A percentile compares a stretch with the other conserved stretches of the same genome.
These are phyloP conservation scores for Abelmoschus esculentus DNA, from an alignment of 345 rosid species.

Conservation along the genomic window DNA sequence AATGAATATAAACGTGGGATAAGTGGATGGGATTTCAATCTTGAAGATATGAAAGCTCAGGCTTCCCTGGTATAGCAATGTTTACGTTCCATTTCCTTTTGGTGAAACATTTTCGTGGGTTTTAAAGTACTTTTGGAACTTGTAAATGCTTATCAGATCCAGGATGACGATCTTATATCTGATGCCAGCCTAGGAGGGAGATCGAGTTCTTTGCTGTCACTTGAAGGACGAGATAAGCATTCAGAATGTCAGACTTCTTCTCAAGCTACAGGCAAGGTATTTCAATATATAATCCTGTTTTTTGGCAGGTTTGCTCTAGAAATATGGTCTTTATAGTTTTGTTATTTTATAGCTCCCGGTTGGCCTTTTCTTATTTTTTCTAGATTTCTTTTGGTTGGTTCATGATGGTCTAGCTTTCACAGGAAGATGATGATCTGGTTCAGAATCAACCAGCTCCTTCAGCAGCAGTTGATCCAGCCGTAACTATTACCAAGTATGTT, in stretches of 20 bases:
- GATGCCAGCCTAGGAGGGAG: constrained; percentile 51
- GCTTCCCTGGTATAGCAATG: constrained; percentile 70
- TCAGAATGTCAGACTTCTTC: constrained; percentile 28
- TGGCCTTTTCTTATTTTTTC: constrained; percentile 4
- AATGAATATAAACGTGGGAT: constrained; percentile 97
- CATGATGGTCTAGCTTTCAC: constrained; percentile 25
- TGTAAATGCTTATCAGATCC: constrained; percentile 51
- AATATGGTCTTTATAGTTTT: constrained; percentile 6
- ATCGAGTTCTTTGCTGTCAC: constrained; percentile 37
- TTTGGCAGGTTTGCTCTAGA: constrained; percentile 7
- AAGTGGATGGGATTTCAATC: constrained; percentile 96
- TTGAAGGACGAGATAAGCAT: constrained; percentile 47
- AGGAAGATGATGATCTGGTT: constrained; percentile 43
- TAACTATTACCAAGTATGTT: constrained; percentile 40
- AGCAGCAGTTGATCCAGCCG: constrained; percentile 29
- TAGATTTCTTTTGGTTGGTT: constrained; percentile 13
- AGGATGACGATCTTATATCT: constrained; percentile 57
- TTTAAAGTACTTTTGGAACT: neutral
- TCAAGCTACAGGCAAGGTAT: constrained; percentile 40
- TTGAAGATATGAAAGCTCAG: constrained; percentile 96
- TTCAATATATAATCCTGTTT: neutral
- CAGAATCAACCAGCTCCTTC: constrained; percentile 28
- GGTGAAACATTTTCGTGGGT: neutral
- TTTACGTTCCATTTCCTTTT: neutral
- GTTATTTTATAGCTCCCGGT: constrained; percentile 1